Percentiles rank a stretch among this genome's conserved stretches.
These are phyloP conservation scores for Phaeolepiota aurea DNA, from an alignment of 768 basidiomycete species.

Conservation along the genomic window DNA sequence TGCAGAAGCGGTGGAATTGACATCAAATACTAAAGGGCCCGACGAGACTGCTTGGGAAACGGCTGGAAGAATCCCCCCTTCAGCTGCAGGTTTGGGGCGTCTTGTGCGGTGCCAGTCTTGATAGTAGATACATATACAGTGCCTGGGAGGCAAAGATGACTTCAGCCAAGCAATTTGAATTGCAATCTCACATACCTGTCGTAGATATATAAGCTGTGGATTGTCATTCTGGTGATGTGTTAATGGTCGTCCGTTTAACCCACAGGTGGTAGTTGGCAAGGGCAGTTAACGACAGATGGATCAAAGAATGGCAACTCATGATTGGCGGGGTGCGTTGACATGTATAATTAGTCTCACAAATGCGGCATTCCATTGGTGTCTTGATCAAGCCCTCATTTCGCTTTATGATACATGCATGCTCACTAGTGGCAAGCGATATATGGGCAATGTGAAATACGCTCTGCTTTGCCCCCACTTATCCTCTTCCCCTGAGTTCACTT, in stretches of 20 bases:
- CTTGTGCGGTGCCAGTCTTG: constrained; percentile 89
- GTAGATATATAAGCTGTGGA: constrained; percentile 89
- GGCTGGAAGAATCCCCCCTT: constrained; percentile 69
- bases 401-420: constrained; percentile 17
- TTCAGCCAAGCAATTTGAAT: not conserved
- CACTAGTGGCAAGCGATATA: constrained; percentile 63
- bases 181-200: constrained; percentile 65
- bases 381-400: not conserved
- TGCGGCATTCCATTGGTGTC: too few species aligned
- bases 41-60: constrained; percentile 62
- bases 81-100: constrained; percentile 61
- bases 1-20: constrained; percentile 18
- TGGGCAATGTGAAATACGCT: constrained; percentile 69
- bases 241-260: not conserved
- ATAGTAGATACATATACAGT: constrained; percentile 90
- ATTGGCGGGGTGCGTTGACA: too few species aligned
- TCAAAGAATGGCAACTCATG: too few species aligned
- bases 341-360: too few species aligned
- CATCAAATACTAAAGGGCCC: constrained; percentile 22
- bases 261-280: too few species aligned
- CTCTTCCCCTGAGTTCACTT: constrained; percentile 44
- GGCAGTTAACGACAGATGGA: too few species aligned
- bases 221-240: constrained; percentile 50
- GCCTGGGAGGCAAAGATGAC: constrained; percentile 38
- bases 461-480: constrained; percentile 72